Conservation (phyloP, 2,329 filamentous ascomycete species). For the Mollisiaceae sp. region DNA sequence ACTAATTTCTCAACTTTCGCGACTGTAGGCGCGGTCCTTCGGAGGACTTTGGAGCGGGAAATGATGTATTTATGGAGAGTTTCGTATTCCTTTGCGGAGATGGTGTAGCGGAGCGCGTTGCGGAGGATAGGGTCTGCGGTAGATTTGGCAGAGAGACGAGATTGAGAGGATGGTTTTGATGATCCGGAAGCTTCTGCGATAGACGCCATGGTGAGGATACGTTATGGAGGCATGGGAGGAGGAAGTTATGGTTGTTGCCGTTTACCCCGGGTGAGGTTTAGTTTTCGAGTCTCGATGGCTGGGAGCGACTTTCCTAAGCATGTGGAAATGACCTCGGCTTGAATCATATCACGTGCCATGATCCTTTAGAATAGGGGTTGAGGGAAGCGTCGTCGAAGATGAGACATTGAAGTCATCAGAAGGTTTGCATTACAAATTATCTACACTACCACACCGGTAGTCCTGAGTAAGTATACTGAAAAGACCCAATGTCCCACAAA, state of each 20-base stretch:
- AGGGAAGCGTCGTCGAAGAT: background rate
- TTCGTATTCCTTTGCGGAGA: constrained; percentile 84
- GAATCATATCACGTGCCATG: background rate
- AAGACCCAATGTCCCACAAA: constrained; percentile 14
- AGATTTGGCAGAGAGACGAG: constrained; percentile 39
- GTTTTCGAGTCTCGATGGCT: background rate
- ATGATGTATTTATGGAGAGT: constrained; percentile 82
- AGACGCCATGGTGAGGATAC: constrained; percentile 5
- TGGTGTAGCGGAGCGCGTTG: constrained; percentile 86
- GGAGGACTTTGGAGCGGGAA: constrained; percentile 68
- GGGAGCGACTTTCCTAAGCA: background rate
- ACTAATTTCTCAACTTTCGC: constrained; percentile 55
- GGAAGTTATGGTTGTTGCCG: background rate
- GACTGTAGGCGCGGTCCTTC: constrained; percentile 59
- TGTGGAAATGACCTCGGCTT: constrained; percentile 14
- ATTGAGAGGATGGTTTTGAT: background rate
- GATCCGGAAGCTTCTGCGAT: constrained; percentile 16
- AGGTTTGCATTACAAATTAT: constrained; percentile 12
- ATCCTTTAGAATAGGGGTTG: background rate
- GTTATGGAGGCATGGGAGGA: background rate
- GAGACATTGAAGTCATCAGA: background rate
- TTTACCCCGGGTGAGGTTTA: background rate
- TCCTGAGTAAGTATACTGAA: constrained; percentile 14
- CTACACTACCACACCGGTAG: constrained; percentile 1
- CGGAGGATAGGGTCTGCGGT: constrained; percentile 73